These are phyloP conservation scores for Candida broadrunensis DNA, from an alignment of 805 yeast genomes.

Conservation along the genomic window DNA sequence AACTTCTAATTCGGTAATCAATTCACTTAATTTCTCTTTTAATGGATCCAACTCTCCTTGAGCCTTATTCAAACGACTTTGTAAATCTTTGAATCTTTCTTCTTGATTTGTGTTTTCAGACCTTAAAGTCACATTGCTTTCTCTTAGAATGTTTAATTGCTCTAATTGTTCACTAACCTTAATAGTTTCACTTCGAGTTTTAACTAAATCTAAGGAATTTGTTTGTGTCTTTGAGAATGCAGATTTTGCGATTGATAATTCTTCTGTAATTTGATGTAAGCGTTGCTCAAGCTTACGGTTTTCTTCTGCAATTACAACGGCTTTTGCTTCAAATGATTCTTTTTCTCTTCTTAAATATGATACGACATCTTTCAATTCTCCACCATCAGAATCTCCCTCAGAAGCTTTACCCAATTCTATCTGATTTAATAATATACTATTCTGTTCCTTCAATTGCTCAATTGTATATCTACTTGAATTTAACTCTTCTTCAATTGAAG, in stretches of 20 bases:
- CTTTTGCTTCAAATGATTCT: conserved; percentile 63
- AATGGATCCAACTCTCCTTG: conserved; percentile 43
- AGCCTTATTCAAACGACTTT: conserved; percentile 30
- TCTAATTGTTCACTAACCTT: conserved; percentile 52
- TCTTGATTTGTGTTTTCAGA: conserved; percentile 37
- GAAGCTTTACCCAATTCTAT: conserved; percentile 40
- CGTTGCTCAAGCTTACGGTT: conserved; percentile 50
- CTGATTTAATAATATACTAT: conserved; percentile 65
- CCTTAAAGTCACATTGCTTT: conserved; percentile 64
- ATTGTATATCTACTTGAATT: conserved; percentile 42
- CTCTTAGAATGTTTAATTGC: conserved; percentile 61
- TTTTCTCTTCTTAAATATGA: conserved; percentile 69
- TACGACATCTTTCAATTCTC: conserved; percentile 47
- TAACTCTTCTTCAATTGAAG: conserved; percentile 30
- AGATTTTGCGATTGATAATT: conserved; percentile 43
- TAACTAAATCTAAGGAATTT: conserved; percentile 9
- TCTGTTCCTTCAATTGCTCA: conserved; percentile 64
- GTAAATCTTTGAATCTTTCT: conserved; percentile 31
- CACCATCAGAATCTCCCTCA: conserved; percentile 9
- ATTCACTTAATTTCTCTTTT: conserved; percentile 31
- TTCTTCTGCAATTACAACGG: conserved; percentile 42
- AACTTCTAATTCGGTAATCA: conserved; percentile 19
- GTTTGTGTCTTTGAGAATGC: conserved; percentile 20
- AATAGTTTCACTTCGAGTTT: conserved; percentile 38
- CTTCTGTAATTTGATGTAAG: conserved; percentile 44